phyloP scores from a whole-genome alignment of 2,329 filamentous ascomycete genomes.

The Madurella mycetomatis region DNA sequence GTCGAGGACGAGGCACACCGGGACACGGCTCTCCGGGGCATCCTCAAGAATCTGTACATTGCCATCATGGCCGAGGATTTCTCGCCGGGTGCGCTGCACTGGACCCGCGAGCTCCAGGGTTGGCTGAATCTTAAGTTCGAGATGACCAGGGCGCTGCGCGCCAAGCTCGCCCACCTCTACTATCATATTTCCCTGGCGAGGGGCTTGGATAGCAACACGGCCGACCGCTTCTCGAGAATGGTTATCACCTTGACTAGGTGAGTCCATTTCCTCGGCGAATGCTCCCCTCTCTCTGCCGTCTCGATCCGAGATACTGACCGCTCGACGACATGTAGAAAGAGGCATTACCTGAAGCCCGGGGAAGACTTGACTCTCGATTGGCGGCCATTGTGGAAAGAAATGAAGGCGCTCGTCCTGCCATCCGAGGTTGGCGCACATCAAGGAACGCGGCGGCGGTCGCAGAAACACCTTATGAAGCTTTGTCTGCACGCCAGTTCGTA shows the following conservation, averaged over 20 bases:
- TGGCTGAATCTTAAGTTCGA: conserved; percentile 98
- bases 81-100: conserved; percentile 86
- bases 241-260: conserved; percentile 93
- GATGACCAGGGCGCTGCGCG: conserved; percentile 76
- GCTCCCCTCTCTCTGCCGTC: conserved; percentile 12
- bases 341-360: conserved; percentile 87
- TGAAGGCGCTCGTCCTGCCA: conserved; percentile 86
- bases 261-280: conserved; percentile 31
- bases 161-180: conserved; percentile 83
- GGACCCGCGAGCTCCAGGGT: conserved; percentile 91
- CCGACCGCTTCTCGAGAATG: conserved; percentile 94
- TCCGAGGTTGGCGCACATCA: conserved; percentile 70
- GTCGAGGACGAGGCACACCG: conserved; percentile 77
- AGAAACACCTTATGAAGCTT: conserved; percentile 74
- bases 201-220: conserved; percentile 73
- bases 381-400: conserved; percentile 85
- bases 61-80: conserved; percentile 91
- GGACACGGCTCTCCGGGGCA: conserved; percentile 75
- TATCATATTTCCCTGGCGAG: conserved; percentile 91
- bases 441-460: conserved; percentile 48
- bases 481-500: conserved; percentile 87
- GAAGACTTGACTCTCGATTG: conserved; percentile 91
- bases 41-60: conserved; percentile 90
- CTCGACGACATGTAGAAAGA: conserved; percentile 57
- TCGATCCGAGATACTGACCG: neutral